phyloP scores from a whole-genome alignment of 495 filamentous ascomycete species.

The Aspergillus sparsus region DNA sequence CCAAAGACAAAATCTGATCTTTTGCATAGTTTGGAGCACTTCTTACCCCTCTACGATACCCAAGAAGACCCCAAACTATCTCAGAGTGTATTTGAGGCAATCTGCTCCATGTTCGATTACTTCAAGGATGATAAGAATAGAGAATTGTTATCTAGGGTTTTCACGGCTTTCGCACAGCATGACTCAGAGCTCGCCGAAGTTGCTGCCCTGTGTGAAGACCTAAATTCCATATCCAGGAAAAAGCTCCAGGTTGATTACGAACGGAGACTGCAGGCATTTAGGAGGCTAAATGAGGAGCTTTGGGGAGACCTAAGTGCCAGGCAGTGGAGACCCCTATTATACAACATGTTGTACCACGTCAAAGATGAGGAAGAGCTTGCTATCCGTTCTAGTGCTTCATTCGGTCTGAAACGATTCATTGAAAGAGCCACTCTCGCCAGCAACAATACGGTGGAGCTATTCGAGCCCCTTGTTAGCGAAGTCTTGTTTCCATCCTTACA shows the following conservation, averaged over 20 bases:
- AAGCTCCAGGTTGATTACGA: constrained; percentile 86
- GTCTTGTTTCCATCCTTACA: constrained; percentile 76
- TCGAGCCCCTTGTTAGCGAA: constrained; percentile 56
- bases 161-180: constrained; percentile 65
- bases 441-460: constrained; percentile 39
- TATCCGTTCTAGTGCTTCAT: constrained; percentile 81
- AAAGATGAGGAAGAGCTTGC: constrained; percentile 85
- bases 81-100: constrained; percentile 59
- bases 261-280: constrained; percentile 74
- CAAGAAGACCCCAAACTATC: constrained; percentile 47
- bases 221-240: constrained; percentile 72
- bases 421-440: constrained; percentile 51
- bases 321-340: constrained; percentile 88
- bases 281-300: constrained; percentile 59
- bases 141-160: constrained; percentile 66
- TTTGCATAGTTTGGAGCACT: constrained; percentile 70
- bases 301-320: constrained; percentile 59
- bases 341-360: constrained; percentile 88
- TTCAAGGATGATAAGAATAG: constrained; percentile 79
- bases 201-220: constrained; percentile 69
- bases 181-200: constrained; percentile 61
- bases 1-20: constrained; percentile 81
- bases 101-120: constrained; percentile 78
- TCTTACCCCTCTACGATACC: constrained; percentile 63
- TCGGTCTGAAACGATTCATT: constrained; percentile 78